phyloP scores from a whole-genome alignment of 2,329 filamentous ascomycete genomes.

The Ophiocordyceps camponoti-leonardi region DNA sequence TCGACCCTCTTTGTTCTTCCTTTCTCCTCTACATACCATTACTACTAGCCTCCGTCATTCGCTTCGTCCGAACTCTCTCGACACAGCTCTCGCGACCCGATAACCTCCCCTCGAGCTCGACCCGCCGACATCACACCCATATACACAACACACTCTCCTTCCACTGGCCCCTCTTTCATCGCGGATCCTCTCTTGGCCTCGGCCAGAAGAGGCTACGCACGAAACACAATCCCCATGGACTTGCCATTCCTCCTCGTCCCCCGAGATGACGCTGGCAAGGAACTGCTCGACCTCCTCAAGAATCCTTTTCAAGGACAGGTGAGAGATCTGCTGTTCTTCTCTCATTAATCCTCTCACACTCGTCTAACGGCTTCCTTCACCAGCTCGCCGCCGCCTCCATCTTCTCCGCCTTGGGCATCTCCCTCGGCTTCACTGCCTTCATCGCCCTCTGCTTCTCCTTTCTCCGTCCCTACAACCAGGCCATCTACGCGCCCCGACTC shows the following conservation, averaged over 20 bases:
- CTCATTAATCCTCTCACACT: too few species aligned
- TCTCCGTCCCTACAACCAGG: constrained; percentile 74
- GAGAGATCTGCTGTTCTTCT: constrained; percentile 4
- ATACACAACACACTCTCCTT: not conserved
- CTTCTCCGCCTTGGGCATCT: constrained; percentile 64
- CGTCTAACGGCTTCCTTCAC: not conserved
- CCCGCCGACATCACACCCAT: too few species aligned
- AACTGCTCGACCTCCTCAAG: constrained; percentile 30
- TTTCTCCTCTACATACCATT: too few species aligned
- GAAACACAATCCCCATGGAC: constrained; percentile 1
- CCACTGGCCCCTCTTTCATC: not conserved
- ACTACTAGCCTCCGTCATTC: too few species aligned
- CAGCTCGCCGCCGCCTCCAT: constrained; percentile 34
- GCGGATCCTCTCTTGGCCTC: not conserved
- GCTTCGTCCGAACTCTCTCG: too few species aligned
- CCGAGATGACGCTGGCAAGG: constrained; percentile 14
- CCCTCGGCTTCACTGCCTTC: constrained; percentile 54
- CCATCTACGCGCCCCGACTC: constrained; percentile 86
- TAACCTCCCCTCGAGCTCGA: too few species aligned
- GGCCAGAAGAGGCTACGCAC: not conserved
- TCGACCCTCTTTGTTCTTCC: too few species aligned
- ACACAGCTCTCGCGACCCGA: too few species aligned
- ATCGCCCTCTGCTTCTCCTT: constrained; percentile 75
- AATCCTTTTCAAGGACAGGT: constrained; percentile 33
- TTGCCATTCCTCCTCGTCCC: not conserved